Percentiles rank a stretch among this genome's conserved stretches.
These are phyloP conservation scores for Bauhinia variegata DNA, from an alignment of 306 rosid species.

Conservation along the genomic window DNA sequence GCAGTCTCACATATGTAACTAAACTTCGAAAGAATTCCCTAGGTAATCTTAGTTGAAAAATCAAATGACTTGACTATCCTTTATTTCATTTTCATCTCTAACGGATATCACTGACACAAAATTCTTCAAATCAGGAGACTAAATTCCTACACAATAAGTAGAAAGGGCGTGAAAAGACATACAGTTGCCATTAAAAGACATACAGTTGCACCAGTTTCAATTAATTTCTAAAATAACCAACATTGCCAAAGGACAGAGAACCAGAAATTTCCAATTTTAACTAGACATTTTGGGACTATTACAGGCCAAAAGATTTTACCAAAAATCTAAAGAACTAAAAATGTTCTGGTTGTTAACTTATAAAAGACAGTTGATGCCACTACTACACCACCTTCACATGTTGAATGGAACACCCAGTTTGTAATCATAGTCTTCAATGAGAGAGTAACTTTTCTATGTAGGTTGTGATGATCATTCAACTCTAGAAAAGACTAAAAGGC, in stretches of 20 bases:
- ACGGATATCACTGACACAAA: no score
- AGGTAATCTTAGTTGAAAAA: no score
- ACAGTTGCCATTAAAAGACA: background rate
- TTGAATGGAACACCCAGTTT: constrained; percentile 19
- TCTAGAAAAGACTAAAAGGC: constrained; percentile 11
- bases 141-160: no score
- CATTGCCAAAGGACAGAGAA: background rate
- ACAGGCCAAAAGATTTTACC: constrained; percentile 12
- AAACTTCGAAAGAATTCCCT: no score
- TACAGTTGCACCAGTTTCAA: constrained; percentile 2
- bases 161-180: no score
- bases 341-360: no score
- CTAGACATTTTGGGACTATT: background rate
- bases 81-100: no score
- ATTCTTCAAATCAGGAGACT: no score
- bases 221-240: constrained; percentile 18
- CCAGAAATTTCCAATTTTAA: background rate
- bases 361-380: constrained; percentile 38
- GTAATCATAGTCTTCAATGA: constrained; percentile 24
- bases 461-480: constrained; percentile 21
- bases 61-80: no score
- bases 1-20: no score
- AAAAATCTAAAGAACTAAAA: no score
- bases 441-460: constrained; percentile 28
- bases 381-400: background rate